Evolutionary conservation across 768 basidiomycete genomes (phyloP).

Genomic region (Termitomyces sp.): DNA sequence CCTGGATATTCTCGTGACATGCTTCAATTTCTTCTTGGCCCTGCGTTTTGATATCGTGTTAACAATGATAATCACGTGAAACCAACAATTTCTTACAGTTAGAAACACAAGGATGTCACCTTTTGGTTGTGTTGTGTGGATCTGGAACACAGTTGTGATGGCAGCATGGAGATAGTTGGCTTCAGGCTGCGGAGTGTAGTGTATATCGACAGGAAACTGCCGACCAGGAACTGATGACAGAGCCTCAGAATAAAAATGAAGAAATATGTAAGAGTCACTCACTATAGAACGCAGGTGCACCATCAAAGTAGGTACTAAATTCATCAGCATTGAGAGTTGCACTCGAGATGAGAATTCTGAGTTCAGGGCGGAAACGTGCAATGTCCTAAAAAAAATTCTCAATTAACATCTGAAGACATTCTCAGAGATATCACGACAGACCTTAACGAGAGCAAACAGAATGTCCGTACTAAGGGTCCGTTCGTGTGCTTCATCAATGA

Average conservation of each 20-base stretch:
- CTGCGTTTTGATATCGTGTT: constrained; percentile 28
- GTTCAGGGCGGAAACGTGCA: constrained; percentile 91
- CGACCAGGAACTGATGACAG: constrained; percentile 79
- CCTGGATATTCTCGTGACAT: constrained; percentile 91
- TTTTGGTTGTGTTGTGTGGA: constrained; percentile 96
- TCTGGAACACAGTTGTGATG: constrained; percentile 98
- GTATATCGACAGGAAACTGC: constrained; percentile 95
- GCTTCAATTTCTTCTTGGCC: constrained; percentile 99
- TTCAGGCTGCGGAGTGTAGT: constrained; percentile 98
- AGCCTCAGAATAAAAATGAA: constrained; percentile 4
- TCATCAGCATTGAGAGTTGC: constrained; percentile 98
- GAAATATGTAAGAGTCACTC: constrained; percentile 19
- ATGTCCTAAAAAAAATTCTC: constrained; percentile 68
- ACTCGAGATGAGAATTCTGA: constrained; percentile 89
- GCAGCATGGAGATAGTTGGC: constrained; percentile 98
- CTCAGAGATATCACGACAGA: constrained; percentile 38
- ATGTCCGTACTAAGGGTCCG: constrained; percentile 98
- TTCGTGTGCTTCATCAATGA: constrained; percentile 99
- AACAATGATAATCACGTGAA: background rate
- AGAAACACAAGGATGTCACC: constrained; percentile 98
- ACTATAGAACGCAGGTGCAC: constrained; percentile 94
- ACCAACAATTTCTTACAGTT: constrained; percentile 49
- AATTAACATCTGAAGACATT: constrained; percentile 23
- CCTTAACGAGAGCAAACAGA: constrained; percentile 97
- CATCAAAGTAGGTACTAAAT: constrained; percentile 96